These are phyloP conservation scores for Flueggea neowawraea DNA, from an alignment of 441 rosid species.

Conservation along the genomic window DNA sequence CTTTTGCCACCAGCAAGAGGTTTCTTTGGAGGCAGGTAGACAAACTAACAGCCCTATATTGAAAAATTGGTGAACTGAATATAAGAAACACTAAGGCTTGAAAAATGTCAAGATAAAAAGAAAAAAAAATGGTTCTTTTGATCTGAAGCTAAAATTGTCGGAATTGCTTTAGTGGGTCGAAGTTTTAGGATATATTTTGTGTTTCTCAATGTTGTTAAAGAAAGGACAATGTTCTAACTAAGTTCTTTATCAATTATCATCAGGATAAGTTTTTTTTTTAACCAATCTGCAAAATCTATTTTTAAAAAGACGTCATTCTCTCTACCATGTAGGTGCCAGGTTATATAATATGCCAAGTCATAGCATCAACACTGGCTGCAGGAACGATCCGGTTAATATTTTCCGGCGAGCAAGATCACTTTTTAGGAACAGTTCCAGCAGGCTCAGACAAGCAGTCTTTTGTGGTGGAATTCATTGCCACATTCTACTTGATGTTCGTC, in stretches of 20 bases:
- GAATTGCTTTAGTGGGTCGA: too few relatives aligned
- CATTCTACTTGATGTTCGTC: conserved; percentile 86
- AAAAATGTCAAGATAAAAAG: too few relatives aligned
- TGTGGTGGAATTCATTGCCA: conserved; percentile 77
- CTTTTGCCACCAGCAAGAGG: conserved; percentile 73
- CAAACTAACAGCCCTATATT: too few relatives aligned
- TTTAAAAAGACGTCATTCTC: not conserved
- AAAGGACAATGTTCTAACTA: too few relatives aligned
- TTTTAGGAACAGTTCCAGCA: conserved; percentile 62
- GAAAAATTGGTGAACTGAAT: too few relatives aligned
- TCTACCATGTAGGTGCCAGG: conserved; percentile 56
- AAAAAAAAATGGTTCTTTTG: too few relatives aligned
- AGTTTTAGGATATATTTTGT: too few relatives aligned
- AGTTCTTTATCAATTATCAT: too few relatives aligned
- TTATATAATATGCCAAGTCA: conserved; percentile 59
- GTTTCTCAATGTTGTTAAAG: too few relatives aligned
- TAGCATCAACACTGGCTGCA: conserved; percentile 71
- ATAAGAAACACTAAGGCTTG: too few relatives aligned
- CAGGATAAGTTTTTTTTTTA: too few relatives aligned
- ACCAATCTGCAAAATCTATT: not conserved
- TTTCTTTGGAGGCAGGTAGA: conserved; percentile 79
- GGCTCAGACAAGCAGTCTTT: conserved; percentile 67
- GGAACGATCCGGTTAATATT: conserved; percentile 72
- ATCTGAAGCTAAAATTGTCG: too few relatives aligned
- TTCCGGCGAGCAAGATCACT: conserved; percentile 50